phyloP scores from a whole-genome alignment of 495 filamentous ascomycete species.

The Wilcoxina mikolae region DNA sequence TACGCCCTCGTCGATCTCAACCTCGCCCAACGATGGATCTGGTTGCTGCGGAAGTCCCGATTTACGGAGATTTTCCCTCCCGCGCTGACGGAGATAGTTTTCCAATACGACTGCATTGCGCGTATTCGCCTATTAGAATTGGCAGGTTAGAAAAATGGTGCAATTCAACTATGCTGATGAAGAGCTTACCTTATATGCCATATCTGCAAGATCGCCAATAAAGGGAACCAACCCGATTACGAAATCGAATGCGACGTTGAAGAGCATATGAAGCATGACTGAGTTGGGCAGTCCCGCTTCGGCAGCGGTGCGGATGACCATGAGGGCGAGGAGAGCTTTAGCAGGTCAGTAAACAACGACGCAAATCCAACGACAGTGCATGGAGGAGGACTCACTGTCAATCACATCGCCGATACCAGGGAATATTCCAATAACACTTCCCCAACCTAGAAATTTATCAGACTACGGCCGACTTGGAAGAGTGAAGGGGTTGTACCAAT shows the following conservation, averaged over 20 bases:
- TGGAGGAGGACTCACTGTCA: conserved; percentile 34
- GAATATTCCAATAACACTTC: conserved; percentile 62
- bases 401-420: conserved; percentile 65
- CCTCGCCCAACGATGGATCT: conserved; percentile 19
- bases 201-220: conserved; percentile 69
- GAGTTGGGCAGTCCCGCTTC: conserved; percentile 51
- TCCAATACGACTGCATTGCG: conserved; percentile 65
- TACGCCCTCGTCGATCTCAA: conserved; percentile 11
- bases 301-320: conserved; percentile 51
- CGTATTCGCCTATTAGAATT: conserved; percentile 44
- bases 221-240: conserved; percentile 70
- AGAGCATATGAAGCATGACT: conserved; percentile 51
- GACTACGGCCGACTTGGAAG: neutral
- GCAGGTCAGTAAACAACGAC: neutral
- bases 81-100: conserved; percentile 48
- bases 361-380: neutral
- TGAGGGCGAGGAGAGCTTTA: conserved; percentile 44
- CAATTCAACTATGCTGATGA: too few species aligned
- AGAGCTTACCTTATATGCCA: conserved; percentile 35
- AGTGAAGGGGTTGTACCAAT: conserved; percentile 35
- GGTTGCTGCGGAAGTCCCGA: conserved; percentile 23
- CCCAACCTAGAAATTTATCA: conserved; percentile 39
- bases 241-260: conserved; percentile 67
- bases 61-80: conserved; percentile 34
- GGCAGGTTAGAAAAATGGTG: too few species aligned